Evolutionary conservation across 108 stramenopile species (phyloP).

Genomic region (Skeletonema grethae): DNA sequence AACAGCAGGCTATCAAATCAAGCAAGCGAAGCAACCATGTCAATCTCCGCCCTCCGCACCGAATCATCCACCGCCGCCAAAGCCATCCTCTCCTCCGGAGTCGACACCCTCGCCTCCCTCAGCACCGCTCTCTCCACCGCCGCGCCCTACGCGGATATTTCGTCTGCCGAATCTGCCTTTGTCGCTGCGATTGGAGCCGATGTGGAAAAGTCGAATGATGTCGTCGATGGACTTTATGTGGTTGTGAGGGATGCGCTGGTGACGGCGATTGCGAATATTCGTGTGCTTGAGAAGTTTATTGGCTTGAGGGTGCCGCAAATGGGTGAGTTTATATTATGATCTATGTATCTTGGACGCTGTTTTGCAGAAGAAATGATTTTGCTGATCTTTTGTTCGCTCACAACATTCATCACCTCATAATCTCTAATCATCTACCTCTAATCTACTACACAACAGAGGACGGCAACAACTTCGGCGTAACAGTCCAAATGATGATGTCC

Average conservation of each 20-base stretch:
- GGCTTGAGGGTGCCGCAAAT: constrained; percentile 43
- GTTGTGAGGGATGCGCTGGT: constrained; percentile 25
- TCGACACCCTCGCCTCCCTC: constrained; percentile 31
- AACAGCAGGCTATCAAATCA: too few relatives aligned
- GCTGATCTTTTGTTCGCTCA: not conserved
- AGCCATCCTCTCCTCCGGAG: constrained; percentile 34
- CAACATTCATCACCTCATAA: not conserved
- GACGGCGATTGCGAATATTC: constrained; percentile 29
- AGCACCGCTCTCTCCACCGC: constrained; percentile 27
- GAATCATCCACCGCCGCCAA: constrained; percentile 42
- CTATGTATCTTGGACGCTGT: too few relatives aligned
- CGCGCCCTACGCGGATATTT: constrained; percentile 14
- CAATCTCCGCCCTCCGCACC: constrained; percentile 19
- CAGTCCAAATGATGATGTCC: constrained; percentile 66
- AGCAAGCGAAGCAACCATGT: not conserved
- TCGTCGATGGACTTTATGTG: constrained; percentile 38
- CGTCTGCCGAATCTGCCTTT: constrained; percentile 35
- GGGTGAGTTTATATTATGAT: too few relatives aligned
- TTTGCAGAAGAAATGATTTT: too few relatives aligned
- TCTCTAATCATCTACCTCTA: too few relatives aligned
- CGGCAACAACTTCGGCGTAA: constrained; percentile 85
- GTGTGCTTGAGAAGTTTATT: constrained; percentile 40
- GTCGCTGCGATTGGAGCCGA: constrained; percentile 23
- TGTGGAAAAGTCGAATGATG: constrained; percentile 22
- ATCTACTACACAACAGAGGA: constrained; percentile 42